Conservation (phyloP, 768 basidiomycete genomes). For the Collybia sp. region DNA sequence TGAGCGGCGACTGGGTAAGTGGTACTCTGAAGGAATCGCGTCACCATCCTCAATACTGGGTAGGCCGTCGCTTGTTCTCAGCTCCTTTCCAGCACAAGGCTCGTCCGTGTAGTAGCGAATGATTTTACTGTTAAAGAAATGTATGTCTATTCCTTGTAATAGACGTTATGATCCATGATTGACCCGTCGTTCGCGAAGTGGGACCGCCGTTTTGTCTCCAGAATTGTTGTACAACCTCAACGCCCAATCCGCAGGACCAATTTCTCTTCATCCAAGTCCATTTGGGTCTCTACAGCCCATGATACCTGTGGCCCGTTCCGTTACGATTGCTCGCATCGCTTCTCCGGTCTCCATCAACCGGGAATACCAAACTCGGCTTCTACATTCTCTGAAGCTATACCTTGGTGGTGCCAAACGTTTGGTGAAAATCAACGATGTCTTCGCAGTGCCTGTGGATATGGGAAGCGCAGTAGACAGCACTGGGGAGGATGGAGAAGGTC, state of each 20-base stretch:
- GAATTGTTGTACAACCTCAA: constrained; percentile 51
- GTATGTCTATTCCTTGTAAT: constrained; percentile 19
- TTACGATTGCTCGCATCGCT: constrained; percentile 79
- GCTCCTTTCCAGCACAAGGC: constrained; percentile 32
- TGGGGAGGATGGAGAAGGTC: constrained; percentile 14
- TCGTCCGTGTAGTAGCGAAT: constrained; percentile 54
- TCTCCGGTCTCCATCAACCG: constrained; percentile 68
- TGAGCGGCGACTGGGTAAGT: constrained; percentile 77
- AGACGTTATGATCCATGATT: not conserved
- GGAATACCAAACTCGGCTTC: constrained; percentile 55
- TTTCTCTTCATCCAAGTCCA: constrained; percentile 48
- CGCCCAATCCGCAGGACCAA: constrained; percentile 11
- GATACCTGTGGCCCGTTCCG: constrained; percentile 61
- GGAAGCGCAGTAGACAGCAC: constrained; percentile 16
- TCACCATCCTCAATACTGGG: constrained; percentile 5
- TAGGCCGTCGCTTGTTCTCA: constrained; percentile 49
- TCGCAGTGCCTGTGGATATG: constrained; percentile 40
- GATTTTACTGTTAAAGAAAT: constrained; percentile 34
- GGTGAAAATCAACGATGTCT: constrained; percentile 70
- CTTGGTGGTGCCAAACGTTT: constrained; percentile 53
- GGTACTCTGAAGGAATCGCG: not conserved
- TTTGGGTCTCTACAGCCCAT: constrained; percentile 54
- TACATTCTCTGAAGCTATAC: constrained; percentile 57
- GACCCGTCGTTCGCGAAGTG: constrained; percentile 23
- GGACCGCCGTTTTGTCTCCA: constrained; percentile 38